Percentiles rank a stretch among this genome's conserved stretches.
phyloP scores from a whole-genome alignment of 2,329 filamentous ascomycete genomes.

The Xylariaceae sp. region DNA sequence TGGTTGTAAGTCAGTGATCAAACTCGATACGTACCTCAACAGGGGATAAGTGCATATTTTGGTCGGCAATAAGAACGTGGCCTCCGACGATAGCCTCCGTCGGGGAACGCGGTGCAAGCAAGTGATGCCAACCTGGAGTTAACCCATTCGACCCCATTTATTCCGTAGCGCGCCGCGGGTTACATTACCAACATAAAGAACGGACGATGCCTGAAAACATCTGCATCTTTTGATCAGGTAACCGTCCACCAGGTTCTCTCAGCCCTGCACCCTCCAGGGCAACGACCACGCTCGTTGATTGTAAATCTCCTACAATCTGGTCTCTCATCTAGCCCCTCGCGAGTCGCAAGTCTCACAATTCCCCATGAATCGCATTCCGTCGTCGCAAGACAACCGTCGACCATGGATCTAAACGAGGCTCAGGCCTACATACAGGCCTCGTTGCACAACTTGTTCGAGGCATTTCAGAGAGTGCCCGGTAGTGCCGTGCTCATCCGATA shows the following conservation, averaged over 20 bases:
- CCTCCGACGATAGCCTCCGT: neutral
- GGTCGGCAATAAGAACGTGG: neutral
- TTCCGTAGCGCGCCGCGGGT: neutral
- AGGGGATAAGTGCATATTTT: neutral
- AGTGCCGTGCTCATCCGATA: slow-evolving; percentile 93
- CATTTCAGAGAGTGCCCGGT: slow-evolving; percentile 87
- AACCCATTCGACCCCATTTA: neutral
- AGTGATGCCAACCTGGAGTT: neutral
- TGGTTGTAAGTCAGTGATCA: neutral
- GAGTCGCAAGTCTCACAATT: neutral
- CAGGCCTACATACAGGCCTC: slow-evolving; percentile 50
- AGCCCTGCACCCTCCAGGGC: neutral
- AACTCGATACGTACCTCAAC: neutral
- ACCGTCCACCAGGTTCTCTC: neutral
- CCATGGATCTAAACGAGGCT: slow-evolving; percentile 60
- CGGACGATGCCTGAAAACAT: neutral
- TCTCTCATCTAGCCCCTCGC: neutral
- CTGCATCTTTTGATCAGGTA: neutral
- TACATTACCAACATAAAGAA: neutral
- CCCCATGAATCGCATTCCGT: slow-evolving; percentile 6
- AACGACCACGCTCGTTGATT: neutral
- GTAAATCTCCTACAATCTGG: neutral
- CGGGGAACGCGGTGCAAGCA: no score
- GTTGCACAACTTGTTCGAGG: slow-evolving; percentile 49
- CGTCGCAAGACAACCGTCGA: slow-evolving; percentile 4